These are phyloP conservation scores for Globisporangium uncinulatum DNA, from an alignment of 352 stramenopile genomes.

Conservation along the genomic window DNA sequence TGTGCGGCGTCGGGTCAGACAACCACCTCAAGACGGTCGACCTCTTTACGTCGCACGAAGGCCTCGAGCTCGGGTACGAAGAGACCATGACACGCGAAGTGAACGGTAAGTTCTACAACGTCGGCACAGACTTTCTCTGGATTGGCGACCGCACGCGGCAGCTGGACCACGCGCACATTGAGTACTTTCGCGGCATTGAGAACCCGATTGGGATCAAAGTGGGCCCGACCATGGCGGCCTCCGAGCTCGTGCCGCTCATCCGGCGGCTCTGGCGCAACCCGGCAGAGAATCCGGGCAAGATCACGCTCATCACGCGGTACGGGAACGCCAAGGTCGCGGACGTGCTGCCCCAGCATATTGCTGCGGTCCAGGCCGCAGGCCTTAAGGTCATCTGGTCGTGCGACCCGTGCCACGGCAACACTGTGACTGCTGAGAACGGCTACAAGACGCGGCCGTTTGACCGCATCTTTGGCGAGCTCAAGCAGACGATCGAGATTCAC, in stretches of 20 bases:
- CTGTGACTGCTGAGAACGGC: conserved; percentile 93
- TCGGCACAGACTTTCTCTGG: conserved; percentile 98
- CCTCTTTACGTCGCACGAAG: conserved; percentile 99
- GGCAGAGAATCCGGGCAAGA: conserved; percentile 90
- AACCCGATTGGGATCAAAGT: conserved; percentile 99
- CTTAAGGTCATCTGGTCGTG: conserved; percentile 96
- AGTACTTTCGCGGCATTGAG: conserved; percentile 97
- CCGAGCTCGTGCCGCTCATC: conserved; percentile 95
- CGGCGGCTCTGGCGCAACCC: conserved; percentile 93
- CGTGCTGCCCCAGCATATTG: conserved; percentile 94
- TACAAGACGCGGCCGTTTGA: conserved; percentile 98
- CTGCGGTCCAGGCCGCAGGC: conserved; percentile 92
- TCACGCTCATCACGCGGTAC: conserved; percentile 98
- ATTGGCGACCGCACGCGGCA: conserved; percentile 98
- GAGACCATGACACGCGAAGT: conserved; percentile 95
- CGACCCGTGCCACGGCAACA: conserved; percentile 97
- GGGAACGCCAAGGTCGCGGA: conserved; percentile 91
- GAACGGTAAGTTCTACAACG: conserved; percentile 96
- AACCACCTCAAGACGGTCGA: conserved; percentile 92
- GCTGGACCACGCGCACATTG: conserved; percentile 96
- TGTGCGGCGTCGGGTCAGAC: conserved; percentile 92
- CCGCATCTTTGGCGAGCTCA: conserved; percentile 94
- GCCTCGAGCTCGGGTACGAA: conserved; percentile 97
- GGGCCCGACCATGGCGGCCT: conserved; percentile 92
- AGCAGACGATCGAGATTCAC: conserved; percentile 98